A percentile compares a stretch with the other conserved stretches of the same genome.
Conservation (phyloP, 768 basidiomycete genomes). For the Tylopilus sp. region DNA sequence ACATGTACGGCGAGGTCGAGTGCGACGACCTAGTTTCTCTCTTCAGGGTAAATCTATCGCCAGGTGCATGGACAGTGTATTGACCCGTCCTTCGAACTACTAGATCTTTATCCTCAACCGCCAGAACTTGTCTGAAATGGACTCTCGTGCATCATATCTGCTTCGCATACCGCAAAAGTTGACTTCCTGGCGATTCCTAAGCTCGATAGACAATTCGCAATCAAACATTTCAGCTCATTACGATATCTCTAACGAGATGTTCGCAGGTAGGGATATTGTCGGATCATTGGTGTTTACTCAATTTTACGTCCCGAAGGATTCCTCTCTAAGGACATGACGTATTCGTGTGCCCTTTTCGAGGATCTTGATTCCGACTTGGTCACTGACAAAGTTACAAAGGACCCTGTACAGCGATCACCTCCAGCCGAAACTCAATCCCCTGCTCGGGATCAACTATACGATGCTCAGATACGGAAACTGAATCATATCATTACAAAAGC, state of each 20-base stretch:
- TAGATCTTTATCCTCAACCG: background rate
- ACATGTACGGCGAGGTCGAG: too few species aligned
- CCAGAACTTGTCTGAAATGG: background rate
- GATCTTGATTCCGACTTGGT: background rate
- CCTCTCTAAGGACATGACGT: background rate
- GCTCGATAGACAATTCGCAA: background rate
- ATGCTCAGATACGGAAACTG: background rate
- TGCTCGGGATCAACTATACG: background rate
- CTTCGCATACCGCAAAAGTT: background rate
- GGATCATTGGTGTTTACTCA: background rate
- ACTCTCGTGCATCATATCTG: too few species aligned
- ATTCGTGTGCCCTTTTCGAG: background rate
- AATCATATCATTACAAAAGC: background rate
- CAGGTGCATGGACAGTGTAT: too few species aligned
- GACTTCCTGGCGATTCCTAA: background rate
- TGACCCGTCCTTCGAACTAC: too few species aligned
- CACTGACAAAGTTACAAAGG: too few species aligned
- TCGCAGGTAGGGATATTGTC: background rate
- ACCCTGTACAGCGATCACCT: background rate
- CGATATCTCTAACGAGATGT: constrained; percentile 1
- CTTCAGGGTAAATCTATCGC: background rate
- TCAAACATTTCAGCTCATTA: background rate
- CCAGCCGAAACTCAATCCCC: background rate
- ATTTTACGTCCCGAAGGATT: background rate
- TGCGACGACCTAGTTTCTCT: too few species aligned